A percentile compares a stretch with the other conserved stretches of the same genome.
These are phyloP conservation scores for Singerocomus rubriflavus DNA, from an alignment of 1,284 basidiomycete genomes.

Conservation along the genomic window DNA sequence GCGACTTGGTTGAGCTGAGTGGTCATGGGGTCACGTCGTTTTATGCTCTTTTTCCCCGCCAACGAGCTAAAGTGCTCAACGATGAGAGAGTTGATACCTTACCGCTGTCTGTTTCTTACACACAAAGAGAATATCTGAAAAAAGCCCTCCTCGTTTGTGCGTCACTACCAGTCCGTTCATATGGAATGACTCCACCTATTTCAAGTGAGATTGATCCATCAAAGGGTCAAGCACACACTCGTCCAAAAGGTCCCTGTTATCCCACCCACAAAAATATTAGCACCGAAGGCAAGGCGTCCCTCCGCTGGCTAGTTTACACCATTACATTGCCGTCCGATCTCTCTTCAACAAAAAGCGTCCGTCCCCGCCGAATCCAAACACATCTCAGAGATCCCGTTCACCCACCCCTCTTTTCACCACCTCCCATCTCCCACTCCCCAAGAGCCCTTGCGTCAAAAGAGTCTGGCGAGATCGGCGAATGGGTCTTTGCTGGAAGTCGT, in stretches of 20 bases:
- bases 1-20: constrained; percentile 30
- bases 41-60: not conserved
- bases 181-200: not conserved
- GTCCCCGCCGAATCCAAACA: not conserved
- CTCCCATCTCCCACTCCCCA: too few relatives aligned
- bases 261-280: not conserved
- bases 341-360: not conserved
- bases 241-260: too few relatives aligned
- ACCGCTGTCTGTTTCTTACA: too few relatives aligned
- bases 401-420: too few relatives aligned
- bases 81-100: not conserved
- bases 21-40: not conserved
- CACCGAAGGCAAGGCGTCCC: not conserved
- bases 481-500: constrained; percentile 63
- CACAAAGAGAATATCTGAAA: too few relatives aligned
- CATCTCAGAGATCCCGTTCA: not conserved
- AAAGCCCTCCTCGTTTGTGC: too few relatives aligned
- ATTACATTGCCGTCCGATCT: constrained; percentile 2
- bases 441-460: constrained; percentile 49
- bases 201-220: constrained; percentile 13
- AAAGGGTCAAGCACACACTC: constrained; percentile 7
- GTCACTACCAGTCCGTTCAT: too few relatives aligned
- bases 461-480: constrained; percentile 72
- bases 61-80: not conserved
- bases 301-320: not conserved